A percentile compares a stretch with the other conserved stretches of the same genome.
These are phyloP conservation scores for Colletotrichum karsti DNA, from an alignment of 2,329 filamentous ascomycete species.

Conservation along the genomic window DNA sequence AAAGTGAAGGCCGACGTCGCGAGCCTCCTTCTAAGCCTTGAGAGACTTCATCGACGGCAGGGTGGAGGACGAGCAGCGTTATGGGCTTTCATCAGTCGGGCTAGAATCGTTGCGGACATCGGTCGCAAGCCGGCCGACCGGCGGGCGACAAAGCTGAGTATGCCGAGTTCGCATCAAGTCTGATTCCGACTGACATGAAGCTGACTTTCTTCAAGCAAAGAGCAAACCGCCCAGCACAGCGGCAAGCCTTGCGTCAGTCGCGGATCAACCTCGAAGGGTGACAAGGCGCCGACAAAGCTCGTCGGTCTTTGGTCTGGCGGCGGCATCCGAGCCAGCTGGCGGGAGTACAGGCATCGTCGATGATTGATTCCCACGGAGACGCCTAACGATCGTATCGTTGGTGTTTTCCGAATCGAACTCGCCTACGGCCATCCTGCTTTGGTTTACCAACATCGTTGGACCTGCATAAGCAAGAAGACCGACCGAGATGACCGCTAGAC, in stretches of 20 bases:
- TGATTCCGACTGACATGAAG: too few species aligned
- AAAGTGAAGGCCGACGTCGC: conserved; percentile 4
- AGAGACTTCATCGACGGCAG: background rate
- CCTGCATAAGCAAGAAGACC: background rate
- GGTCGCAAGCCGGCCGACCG: background rate
- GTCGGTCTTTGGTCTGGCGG: background rate
- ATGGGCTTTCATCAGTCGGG: background rate
- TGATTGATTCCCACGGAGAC: too few species aligned
- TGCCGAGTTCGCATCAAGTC: too few species aligned
- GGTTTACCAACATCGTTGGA: background rate
- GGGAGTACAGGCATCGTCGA: background rate
- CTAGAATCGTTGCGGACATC: background rate
- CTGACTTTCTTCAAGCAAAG: too few species aligned
- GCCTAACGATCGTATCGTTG: too few species aligned
- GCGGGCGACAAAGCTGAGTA: too few species aligned
- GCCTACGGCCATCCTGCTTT: background rate
- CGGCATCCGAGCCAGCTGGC: background rate
- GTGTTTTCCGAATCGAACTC: too few species aligned
- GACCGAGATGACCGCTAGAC: too few species aligned
- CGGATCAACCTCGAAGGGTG: too few species aligned
- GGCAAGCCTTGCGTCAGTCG: too few species aligned
- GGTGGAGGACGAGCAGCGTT: background rate
- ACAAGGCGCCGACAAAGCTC: background rate
- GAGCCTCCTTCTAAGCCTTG: background rate
- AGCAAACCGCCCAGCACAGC: too few species aligned